Conservation (phyloP, 352 stramenopile species). For the Globisporangium irregulare region DNA sequence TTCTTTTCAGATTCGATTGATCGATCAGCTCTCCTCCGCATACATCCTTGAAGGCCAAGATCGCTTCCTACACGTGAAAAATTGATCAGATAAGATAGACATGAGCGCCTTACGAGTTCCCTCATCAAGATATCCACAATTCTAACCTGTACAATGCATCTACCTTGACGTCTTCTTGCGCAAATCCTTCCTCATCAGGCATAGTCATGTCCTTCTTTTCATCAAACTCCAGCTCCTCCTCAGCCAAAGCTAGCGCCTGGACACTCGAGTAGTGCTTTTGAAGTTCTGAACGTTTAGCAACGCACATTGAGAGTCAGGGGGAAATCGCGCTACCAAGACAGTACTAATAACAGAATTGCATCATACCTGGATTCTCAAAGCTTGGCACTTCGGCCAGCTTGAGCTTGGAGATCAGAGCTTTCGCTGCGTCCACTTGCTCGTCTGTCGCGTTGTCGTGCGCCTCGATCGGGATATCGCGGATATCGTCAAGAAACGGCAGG, state of each 20-base stretch:
- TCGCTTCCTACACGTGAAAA: conserved; percentile 30
- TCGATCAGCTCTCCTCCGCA: conserved; percentile 55
- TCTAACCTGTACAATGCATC: not conserved
- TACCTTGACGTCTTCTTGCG: conserved; percentile 63
- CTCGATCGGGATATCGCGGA: conserved; percentile 60
- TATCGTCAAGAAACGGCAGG: conserved; percentile 79
- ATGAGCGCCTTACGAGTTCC: not conserved
- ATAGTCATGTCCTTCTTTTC: conserved; percentile 75
- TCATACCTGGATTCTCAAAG: conserved; percentile 77
- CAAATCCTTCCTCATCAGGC: conserved; percentile 70
- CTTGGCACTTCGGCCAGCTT: conserved; percentile 68
- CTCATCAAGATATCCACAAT: not conserved
- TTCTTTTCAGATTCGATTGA: conserved; percentile 46
- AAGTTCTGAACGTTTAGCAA: conserved; percentile 39
- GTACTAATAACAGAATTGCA: not conserved
- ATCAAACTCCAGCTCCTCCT: conserved; percentile 76
- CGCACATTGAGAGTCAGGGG: not conserved
- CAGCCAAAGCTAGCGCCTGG: conserved; percentile 68
- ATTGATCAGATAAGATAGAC: not conserved
- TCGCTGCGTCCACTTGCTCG: conserved; percentile 64
- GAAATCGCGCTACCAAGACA: not conserved
- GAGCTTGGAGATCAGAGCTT: conserved; percentile 65
- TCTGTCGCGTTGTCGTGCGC: conserved; percentile 30
- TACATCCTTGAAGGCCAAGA: conserved; percentile 39
- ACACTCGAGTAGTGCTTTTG: conserved; percentile 85